A percentile compares a stretch with the other conserved stretches of the same genome.
These are phyloP conservation scores for Fusarium sp. DNA, from an alignment of 2,329 filamentous ascomycete species.

Conservation along the genomic window DNA sequence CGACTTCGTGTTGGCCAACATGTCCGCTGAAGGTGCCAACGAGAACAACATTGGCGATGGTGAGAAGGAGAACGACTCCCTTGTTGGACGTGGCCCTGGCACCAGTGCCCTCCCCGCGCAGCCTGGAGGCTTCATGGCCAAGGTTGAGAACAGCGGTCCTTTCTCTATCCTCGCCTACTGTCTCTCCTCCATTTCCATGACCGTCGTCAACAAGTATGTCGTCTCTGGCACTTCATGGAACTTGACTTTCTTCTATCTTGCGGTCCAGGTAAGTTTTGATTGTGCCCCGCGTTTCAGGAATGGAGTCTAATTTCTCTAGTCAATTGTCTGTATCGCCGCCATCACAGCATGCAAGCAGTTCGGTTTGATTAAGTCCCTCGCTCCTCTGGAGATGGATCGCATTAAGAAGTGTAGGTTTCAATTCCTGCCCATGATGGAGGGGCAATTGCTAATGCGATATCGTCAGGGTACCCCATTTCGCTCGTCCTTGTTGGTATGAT, in stretches of 20 bases:
- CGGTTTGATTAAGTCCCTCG: constrained; percentile 83
- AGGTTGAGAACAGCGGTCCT: constrained; percentile 78
- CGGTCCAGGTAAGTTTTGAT: constrained; percentile 78
- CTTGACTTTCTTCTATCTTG: constrained; percentile 93
- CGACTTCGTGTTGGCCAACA: constrained; percentile 35
- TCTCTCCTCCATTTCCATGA: constrained; percentile 96
- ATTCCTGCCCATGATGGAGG: not conserved
- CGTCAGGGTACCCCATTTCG: constrained; percentile 93
- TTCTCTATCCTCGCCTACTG: constrained; percentile 92
- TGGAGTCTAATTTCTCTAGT: constrained; percentile 62
- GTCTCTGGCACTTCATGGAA: constrained; percentile 93
- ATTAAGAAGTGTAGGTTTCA: constrained; percentile 83
- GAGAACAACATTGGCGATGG: constrained; percentile 34
- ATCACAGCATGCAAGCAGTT: constrained; percentile 85
- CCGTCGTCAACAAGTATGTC: constrained; percentile 99
- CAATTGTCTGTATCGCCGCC: constrained; percentile 85
- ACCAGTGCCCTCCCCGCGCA: constrained; percentile 32
- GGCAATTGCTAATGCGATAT: not conserved
- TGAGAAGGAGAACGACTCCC: constrained; percentile 38
- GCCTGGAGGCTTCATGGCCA: constrained; percentile 39
- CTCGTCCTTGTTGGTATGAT: constrained; percentile 98
- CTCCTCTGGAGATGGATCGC: constrained; percentile 86
- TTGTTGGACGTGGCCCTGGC: constrained; percentile 36
- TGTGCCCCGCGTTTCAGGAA: not conserved
- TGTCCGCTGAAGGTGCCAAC: constrained; percentile 31